Conservation (phyloP, 1,139 yeast species). For the Lodderomyces beijingensis region DNA sequence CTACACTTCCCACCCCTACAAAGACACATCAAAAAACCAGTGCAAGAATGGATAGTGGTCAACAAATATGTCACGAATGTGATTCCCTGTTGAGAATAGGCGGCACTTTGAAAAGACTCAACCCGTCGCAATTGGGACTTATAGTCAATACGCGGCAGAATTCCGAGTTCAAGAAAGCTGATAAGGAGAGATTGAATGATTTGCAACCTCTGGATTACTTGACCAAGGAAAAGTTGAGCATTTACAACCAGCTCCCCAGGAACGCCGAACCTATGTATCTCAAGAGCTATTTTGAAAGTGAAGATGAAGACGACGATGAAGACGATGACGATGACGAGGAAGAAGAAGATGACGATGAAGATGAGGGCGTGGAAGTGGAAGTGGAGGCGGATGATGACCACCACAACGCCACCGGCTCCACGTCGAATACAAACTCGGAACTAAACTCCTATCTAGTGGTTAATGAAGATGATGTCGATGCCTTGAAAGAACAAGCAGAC, state of each 20-base stretch:
- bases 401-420: slow-evolving; percentile 1
- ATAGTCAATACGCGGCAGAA: slow-evolving; percentile 14
- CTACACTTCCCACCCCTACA: too few relatives aligned
- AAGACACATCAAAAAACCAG: too few relatives aligned
- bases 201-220: slow-evolving; percentile 29
- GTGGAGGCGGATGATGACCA: background rate
- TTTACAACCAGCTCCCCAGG: slow-evolving; percentile 19
- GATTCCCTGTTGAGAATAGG: slow-evolving; percentile 27
- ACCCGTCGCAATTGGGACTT: slow-evolving; percentile 31
- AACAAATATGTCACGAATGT: slow-evolving; percentile 30
- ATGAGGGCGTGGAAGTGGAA: slow-evolving; percentile 10
- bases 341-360: slow-evolving; percentile 13
- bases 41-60: slow-evolving; percentile 4
- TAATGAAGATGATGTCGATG: slow-evolving; percentile 13
- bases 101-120: slow-evolving; percentile 25
- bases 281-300: slow-evolving; percentile 16
- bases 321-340: slow-evolving; percentile 9
- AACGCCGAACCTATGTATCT: slow-evolving; percentile 17
- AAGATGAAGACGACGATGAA: slow-evolving; percentile 17
- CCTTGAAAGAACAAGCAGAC: slow-evolving; percentile 3
- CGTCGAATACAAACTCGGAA: slow-evolving; percentile 13
- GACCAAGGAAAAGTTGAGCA: slow-evolving; percentile 28
- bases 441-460: slow-evolving; percentile 33
- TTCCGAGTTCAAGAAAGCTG: slow-evolving; percentile 11
- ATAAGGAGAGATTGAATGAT: slow-evolving; percentile 14